A percentile compares a stretch with the other conserved stretches of the same genome.
Conservation (phyloP, 176 grass and related monocot genomes). For the Pharus latifolius region DNA sequence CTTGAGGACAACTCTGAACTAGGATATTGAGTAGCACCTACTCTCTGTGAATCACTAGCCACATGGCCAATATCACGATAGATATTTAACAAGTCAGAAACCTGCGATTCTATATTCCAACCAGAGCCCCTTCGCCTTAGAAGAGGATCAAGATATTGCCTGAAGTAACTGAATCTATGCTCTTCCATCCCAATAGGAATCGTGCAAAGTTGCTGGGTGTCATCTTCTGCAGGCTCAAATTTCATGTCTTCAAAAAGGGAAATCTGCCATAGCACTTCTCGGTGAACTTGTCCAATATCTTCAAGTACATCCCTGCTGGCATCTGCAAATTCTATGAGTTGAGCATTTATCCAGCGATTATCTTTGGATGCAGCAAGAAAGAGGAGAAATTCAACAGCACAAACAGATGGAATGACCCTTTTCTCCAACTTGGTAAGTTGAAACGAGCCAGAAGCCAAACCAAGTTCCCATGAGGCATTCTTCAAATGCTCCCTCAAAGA, state of each 20-base stretch:
- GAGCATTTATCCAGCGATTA: conserved; percentile 90
- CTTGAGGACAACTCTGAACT: conserved; percentile 37
- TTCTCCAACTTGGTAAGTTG: conserved; percentile 34
- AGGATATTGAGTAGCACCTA: conserved; percentile 47
- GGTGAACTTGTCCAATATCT: conserved; percentile 79
- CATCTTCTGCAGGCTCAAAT: conserved; percentile 36
- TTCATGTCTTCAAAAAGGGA: conserved; percentile 67
- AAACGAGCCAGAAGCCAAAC: conserved; percentile 36
- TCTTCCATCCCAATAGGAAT: conserved; percentile 46
- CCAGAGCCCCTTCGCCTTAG: conserved; percentile 71
- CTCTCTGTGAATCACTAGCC: conserved; percentile 43
- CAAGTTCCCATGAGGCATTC: conserved; percentile 60
- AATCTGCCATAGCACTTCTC: conserved; percentile 76
- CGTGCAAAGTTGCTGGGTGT: conserved; percentile 29
- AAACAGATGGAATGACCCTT: conserved; percentile 53
- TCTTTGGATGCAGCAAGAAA: conserved; percentile 92
- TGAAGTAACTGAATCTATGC: conserved; percentile 71
- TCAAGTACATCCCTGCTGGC: conserved; percentile 76
- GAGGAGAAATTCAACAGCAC: conserved; percentile 90
- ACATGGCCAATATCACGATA: conserved; percentile 88
- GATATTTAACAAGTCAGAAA: conserved; percentile 86
- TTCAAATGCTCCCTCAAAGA: conserved; percentile 77
- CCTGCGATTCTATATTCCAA: conserved; percentile 86
- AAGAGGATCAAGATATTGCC: conserved; percentile 96
- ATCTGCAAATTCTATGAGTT: conserved; percentile 89